These are phyloP conservation scores for Dictyostelium firmibasis DNA, from an alignment of 78 protist species.

Conservation along the genomic window DNA sequence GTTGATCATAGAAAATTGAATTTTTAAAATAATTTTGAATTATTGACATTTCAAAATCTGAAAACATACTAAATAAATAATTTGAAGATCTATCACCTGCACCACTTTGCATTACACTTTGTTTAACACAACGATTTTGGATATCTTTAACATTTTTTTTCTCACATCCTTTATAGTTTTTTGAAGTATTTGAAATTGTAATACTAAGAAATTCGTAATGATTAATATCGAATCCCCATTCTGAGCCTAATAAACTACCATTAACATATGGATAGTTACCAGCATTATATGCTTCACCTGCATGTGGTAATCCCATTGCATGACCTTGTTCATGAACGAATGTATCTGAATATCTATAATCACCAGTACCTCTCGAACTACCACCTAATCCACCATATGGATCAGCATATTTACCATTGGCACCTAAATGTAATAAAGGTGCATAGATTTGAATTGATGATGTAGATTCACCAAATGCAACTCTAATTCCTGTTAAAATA, in stretches of 20 bases:
- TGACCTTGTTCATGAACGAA: conserved; percentile 45
- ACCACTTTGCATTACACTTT: conserved; percentile 19
- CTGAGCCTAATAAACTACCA: neutral
- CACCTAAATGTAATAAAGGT: neutral
- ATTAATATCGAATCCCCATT: conserved; percentile 32
- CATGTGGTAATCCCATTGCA: conserved; percentile 22
- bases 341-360: conserved; percentile 15
- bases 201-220: conserved; percentile 5
- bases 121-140: neutral
- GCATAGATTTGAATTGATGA: neutral
- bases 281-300: neutral
- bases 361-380: conserved; percentile 22
- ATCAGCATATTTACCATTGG: neutral
- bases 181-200: neutral
- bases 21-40: conserved; percentile 18
- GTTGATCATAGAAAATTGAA: neutral
- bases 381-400: neutral
- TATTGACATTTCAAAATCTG: conserved; percentile 12
- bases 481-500: neutral
- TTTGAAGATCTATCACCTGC: conserved; percentile 20
- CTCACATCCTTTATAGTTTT: conserved; percentile 13
- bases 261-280: neutral
- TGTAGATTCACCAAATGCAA: neutral
- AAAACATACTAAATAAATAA: conserved; percentile 12
- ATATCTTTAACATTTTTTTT: neutral